Evolutionary conservation across 768 basidiomycete genomes (phyloP).

Genomic region (Steccherinum ochraceum): DNA sequence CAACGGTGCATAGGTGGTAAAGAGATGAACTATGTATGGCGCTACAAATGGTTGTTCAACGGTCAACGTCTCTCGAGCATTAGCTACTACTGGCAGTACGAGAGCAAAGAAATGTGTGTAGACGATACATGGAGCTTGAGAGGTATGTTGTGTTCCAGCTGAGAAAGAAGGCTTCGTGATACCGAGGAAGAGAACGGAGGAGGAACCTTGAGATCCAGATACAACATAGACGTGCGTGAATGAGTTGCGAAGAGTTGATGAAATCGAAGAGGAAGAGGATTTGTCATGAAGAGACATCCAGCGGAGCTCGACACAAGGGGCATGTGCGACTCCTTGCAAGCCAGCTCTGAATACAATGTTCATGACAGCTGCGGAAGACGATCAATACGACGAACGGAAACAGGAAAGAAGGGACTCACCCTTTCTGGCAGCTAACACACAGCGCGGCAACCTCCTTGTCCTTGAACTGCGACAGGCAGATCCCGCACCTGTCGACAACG

Average conservation of each 20-base stretch:
- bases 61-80: too few species aligned
- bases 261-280: not conserved
- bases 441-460: constrained; percentile 49
- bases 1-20: too few species aligned
- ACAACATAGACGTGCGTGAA: not conserved
- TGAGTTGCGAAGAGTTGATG: not conserved
- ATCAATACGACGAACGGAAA: constrained; percentile 3
- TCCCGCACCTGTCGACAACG: constrained; percentile 62
- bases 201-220: too few species aligned
- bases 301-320: constrained; percentile 53
- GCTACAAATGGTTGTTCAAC: too few species aligned
- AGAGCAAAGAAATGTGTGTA: too few species aligned
- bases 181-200: too few species aligned
- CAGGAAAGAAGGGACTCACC: constrained; percentile 24
- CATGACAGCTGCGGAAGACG: constrained; percentile 41
- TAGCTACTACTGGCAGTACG: too few species aligned
- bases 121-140: too few species aligned
- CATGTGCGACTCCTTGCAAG: constrained; percentile 54
- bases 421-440: constrained; percentile 55
- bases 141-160: too few species aligned
- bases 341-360: constrained; percentile 58
- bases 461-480: constrained; percentile 69
- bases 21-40: too few species aligned
- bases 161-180: too few species aligned
- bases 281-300: constrained; percentile 18